These are phyloP conservation scores for Rhypophila decipiens DNA, from an alignment of 495 filamentous ascomycete species.

Conservation along the genomic window DNA sequence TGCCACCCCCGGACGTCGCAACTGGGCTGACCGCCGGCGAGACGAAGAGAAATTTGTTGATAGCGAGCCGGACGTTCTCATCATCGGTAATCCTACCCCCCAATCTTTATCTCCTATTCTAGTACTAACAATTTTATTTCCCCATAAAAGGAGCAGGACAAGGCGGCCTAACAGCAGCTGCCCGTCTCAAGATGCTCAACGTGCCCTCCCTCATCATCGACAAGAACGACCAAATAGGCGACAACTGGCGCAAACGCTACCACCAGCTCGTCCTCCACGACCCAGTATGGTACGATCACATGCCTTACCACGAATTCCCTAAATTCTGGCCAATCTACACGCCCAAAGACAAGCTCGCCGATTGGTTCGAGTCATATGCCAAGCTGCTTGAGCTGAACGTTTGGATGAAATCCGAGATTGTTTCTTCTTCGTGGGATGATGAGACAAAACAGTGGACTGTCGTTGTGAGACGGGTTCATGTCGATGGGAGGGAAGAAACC, in stretches of 20 bases:
- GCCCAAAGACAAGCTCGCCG: constrained; percentile 75
- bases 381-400: constrained; percentile 70
- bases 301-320: constrained; percentile 69
- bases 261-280: constrained; percentile 63
- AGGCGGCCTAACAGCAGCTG: constrained; percentile 55
- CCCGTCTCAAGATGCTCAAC: constrained; percentile 65
- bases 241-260: constrained; percentile 72
- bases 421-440: constrained; percentile 47
- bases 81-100: too few relatives aligned
- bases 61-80: constrained; percentile 55
- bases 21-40: constrained; percentile 60
- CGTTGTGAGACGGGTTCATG: constrained; percentile 41
- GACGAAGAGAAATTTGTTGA: constrained; percentile 50
- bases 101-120: too few relatives aligned
- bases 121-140: too few relatives aligned
- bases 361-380: constrained; percentile 72
- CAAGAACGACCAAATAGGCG: constrained; percentile 57
- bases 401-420: constrained; percentile 56
- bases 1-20: constrained; percentile 35
- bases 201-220: constrained; percentile 62
- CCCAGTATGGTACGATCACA: constrained; percentile 69
- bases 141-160: constrained; percentile 54
- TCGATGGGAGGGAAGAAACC: constrained; percentile 43
- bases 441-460: constrained; percentile 54
- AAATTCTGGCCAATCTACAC: constrained; percentile 62